phyloP scores from a whole-genome alignment of 176 grass and related monocot species.

The Typha latifolia region DNA sequence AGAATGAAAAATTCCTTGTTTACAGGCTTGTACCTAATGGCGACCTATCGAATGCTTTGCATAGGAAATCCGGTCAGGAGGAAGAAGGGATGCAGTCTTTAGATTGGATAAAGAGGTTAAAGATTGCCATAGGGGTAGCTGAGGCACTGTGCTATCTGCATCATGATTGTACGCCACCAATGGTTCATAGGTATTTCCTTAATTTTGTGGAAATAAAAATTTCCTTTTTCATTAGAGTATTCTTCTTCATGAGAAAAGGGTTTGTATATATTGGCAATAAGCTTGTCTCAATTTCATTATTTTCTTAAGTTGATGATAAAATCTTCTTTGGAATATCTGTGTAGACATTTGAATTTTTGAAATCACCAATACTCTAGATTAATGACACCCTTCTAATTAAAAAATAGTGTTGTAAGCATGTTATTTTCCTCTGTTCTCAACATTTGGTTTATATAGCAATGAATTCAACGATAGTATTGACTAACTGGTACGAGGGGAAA shows the following conservation, averaged over 20 bases:
- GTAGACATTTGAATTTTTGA: too few species aligned
- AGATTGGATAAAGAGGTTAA: conserved; percentile 99
- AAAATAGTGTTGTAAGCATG: too few species aligned
- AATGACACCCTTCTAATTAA: too few species aligned
- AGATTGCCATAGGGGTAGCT: conserved; percentile 89
- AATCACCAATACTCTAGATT: too few species aligned
- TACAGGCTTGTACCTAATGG: conserved; percentile 80
- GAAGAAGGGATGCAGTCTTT: conserved; percentile 76
- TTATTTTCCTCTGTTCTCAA: too few species aligned
- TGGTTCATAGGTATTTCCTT: conserved; percentile 83
- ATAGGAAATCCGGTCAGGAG: conserved; percentile 46
- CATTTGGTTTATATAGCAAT: too few species aligned
- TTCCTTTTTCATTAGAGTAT: not conserved
- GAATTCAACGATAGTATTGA: too few species aligned
- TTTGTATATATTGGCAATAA: too few species aligned
- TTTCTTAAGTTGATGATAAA: too few species aligned
- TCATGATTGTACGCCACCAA: conserved; percentile 76
- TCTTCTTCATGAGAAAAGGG: not conserved
- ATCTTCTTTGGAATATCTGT: too few species aligned
- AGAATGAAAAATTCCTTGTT: conserved; percentile 74
- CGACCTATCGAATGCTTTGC: conserved; percentile 56
- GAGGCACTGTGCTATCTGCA: conserved; percentile 93
- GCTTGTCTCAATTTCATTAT: too few species aligned
- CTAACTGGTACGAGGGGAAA: too few species aligned
- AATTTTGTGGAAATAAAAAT: not conserved